phyloP scores from a whole-genome alignment of 768 basidiomycete genomes.

The Russula compacta region DNA sequence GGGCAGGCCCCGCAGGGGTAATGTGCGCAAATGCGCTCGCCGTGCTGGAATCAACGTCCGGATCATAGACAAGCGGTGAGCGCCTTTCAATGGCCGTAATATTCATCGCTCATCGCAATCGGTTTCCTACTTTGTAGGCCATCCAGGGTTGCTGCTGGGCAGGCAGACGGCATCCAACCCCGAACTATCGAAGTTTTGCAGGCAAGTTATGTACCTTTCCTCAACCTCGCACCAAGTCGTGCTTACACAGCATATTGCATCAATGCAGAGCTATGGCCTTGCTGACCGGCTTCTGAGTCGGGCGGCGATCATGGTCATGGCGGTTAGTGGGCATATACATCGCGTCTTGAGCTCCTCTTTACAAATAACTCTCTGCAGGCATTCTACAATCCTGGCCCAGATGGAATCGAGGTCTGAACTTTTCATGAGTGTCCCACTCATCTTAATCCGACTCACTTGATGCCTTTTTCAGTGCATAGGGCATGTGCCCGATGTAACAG shows the following conservation, averaged over 20 bases:
- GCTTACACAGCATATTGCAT: background rate
- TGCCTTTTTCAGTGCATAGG: conserved; percentile 41
- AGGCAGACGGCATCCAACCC: conserved; percentile 49
- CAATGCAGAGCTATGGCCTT: conserved; percentile 62
- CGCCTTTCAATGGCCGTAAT: background rate
- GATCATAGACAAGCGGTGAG: conserved; percentile 50
- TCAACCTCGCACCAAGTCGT: background rate
- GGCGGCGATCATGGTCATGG: conserved; percentile 61
- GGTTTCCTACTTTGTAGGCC: conserved; percentile 23
- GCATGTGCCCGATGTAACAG: conserved; percentile 52
- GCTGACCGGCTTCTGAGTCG: conserved; percentile 53
- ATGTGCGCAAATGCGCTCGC: conserved; percentile 63
- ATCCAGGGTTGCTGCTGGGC: conserved; percentile 35
- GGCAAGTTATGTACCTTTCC: conserved; percentile 20
- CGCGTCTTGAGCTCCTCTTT: background rate
- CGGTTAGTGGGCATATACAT: conserved; percentile 34
- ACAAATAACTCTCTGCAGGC: conserved; percentile 35
- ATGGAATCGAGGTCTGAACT: conserved; percentile 48
- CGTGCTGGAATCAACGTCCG: conserved; percentile 48
- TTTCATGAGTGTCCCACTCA: background rate
- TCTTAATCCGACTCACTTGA: background rate
- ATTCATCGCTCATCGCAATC: background rate
- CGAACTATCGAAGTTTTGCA: conserved; percentile 47
- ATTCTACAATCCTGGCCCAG: conserved; percentile 59
- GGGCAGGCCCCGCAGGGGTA: conserved; percentile 52